Evolutionary conservation across 2,329 filamentous ascomycete species (phyloP).

Genomic region (Cladosporium colombiae): DNA sequence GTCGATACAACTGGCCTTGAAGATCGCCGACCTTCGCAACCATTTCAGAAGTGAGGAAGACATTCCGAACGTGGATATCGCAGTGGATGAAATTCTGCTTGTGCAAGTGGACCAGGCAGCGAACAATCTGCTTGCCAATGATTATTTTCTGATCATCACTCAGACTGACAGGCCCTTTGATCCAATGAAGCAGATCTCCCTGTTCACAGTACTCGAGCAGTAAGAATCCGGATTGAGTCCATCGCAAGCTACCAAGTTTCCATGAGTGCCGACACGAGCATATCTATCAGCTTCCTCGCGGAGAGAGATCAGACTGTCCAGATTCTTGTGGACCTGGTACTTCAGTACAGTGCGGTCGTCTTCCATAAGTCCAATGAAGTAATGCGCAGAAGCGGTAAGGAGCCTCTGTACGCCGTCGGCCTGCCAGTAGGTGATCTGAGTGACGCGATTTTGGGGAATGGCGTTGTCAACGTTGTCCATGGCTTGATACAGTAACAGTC

Average conservation of each 20-base stretch:
- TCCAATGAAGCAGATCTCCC: constrained; percentile 1
- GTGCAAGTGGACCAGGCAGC: constrained; percentile 17
- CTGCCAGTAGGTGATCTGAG: constrained; percentile 9
- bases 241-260: constrained; percentile 13
- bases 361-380: constrained; percentile 19
- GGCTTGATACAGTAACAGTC: background rate
- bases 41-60: constrained; percentile 20
- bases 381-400: constrained; percentile 13
- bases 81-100: constrained; percentile 19
- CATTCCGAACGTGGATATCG: constrained; percentile 20
- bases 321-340: constrained; percentile 13
- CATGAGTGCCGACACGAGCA: constrained; percentile 8
- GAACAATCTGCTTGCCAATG: constrained; percentile 14
- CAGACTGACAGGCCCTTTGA: background rate
- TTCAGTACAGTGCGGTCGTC: constrained; percentile 20
- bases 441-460: background rate
- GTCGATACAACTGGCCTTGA: constrained; percentile 19
- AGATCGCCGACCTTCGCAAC: constrained; percentile 21
- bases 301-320: background rate
- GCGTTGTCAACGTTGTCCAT: background rate
- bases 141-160: constrained; percentile 1
- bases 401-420: constrained; percentile 11
- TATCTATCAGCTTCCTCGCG: constrained; percentile 19
- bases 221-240: constrained; percentile 2
- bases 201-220: constrained; percentile 21